Base-by-base conservation (phyloP, 441 rosid genomes). In the Pelargonium citronellum region DNA sequence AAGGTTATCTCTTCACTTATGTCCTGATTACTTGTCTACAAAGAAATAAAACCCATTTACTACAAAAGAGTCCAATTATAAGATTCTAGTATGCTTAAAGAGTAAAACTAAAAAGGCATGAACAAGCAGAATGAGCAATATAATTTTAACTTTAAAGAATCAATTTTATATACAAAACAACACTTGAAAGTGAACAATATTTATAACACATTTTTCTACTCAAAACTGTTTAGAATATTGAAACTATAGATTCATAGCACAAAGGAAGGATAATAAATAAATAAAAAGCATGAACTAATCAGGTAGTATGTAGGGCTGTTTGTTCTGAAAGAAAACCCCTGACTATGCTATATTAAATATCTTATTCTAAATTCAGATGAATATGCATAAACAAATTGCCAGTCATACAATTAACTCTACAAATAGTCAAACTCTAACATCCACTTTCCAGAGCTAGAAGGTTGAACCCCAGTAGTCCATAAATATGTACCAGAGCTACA, bases 11-110 rank as follows among this genome's bases (percentile, higher is more conserved):
- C 68, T 47, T 67, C 69, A 27, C 68, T 71, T 17, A 66, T 71
- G 58, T 64, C 75, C 16, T 74, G 73, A 34, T 53, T 37, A 27
- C 73, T 46, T 16, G 27, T 71, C 78, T 71, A 67, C 22, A 74
- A 77, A 6, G 41, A 72, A 68, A 5, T 22, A 72, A 39, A 19
- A 1, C 69, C 51, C 15, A 63, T 1, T 63, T 63, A 53, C 9
- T 63, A 53, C 9, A 63, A 24, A 63, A 13, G 7, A 3, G 30
- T 13, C 41, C 4, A 30, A 30, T 2, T 24, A 15, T 11, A 63
- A 24, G 8, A 2, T 27, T 30, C 67, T 12, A 30, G 7, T 3
- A 24, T 13, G 3, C 13, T 9, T 30, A 30, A 57, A 15, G n/a
- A 30, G 2, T 16, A 61, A 22, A 61, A 2, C 53, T 13, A 46